phyloP scores from a whole-genome alignment of 305 asterid species.

The Coffea humblotiana region DNA sequence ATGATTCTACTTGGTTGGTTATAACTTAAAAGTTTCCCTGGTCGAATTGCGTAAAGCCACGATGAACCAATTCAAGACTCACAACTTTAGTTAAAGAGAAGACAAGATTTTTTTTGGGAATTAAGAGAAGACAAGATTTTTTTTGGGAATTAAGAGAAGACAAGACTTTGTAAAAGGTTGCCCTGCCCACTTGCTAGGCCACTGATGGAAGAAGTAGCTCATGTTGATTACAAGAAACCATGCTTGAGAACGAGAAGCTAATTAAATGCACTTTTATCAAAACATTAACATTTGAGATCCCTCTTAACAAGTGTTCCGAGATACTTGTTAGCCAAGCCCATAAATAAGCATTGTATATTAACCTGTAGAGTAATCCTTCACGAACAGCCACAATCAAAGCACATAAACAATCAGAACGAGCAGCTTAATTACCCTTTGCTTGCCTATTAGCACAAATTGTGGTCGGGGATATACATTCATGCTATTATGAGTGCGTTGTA shows the following conservation, averaged over 20 bases:
- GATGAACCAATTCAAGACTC: slow-evolving; percentile 6
- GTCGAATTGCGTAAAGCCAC: slow-evolving; percentile 21
- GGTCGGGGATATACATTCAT: neutral
- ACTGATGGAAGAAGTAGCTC: slow-evolving; percentile 9
- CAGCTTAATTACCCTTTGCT: neutral
- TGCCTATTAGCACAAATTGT: neutral
- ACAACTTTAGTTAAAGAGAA: slow-evolving; percentile 16
- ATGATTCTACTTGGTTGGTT: slow-evolving; percentile 18
- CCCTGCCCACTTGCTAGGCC: neutral
- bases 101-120: slow-evolving; percentile 1
- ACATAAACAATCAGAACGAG: too few species aligned
- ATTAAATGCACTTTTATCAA: neutral
- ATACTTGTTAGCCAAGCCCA: too few species aligned
- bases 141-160: slow-evolving; percentile 9
- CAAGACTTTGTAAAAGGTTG: slow-evolving; percentile 5
- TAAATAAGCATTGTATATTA: too few species aligned
- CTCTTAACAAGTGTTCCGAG: too few species aligned
- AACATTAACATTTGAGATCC: too few species aligned
- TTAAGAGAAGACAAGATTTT: slow-evolving; percentile 14
- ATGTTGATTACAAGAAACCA: neutral
- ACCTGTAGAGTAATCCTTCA: too few species aligned
- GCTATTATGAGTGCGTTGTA: neutral
- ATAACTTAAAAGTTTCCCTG: slow-evolving; percentile 1
- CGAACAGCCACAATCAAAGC: too few species aligned
- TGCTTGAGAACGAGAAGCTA: neutral